Base-by-base conservation (phyloP, 768 basidiomycete species). In the Xerocomus potaroensis region DNA sequence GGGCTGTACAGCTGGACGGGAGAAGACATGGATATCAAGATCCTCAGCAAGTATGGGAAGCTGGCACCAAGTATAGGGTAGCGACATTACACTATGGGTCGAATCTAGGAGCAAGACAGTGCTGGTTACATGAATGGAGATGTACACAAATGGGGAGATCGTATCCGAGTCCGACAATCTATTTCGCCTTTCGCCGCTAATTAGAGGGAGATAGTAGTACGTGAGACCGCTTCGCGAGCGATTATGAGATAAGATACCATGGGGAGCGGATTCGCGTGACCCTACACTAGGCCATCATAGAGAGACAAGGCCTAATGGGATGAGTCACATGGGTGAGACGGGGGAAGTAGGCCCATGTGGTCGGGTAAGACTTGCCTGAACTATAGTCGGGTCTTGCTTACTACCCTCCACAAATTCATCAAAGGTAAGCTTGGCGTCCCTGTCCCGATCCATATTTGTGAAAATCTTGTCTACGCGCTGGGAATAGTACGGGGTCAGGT, bases 391-490 rank as follows among this genome's bases (percentile, higher is more conserved):
- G 67, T 99, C 96, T 66, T 96, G 92, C 70, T 97, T 98, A 68
- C 88, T 91, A 26, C 96, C 96, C 65, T 98, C 93, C 16, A 94
- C 92, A 64, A 99, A 99, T 67, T 99, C 96, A 9, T 94, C 92
- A 67, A 84, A 99, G 0, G 93, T 94, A 45, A 97, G 74, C 60
- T 80, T 87, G 7, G 91, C 89, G 60, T 98, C 90, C 69, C 92
- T 92, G 72, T 98, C 85, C 53, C 84, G 76, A 68, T 98, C 96
- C 96, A 99, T 99, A 61, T 90, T 91, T 47, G 80, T 77, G 74
- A 99, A 99, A 54, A 99, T 98, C 77, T 98, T 99, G 72, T 96
- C 90, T 50, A 98, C 96, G 19, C 96, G 86, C 95, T 98, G 59
- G 9, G 23, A 41, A 45, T n/a, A n/a, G n/a, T n/a, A 26, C 48